Conservation (phyloP, 805 yeast genomes). For the Metschnikowia borealis region DNA sequence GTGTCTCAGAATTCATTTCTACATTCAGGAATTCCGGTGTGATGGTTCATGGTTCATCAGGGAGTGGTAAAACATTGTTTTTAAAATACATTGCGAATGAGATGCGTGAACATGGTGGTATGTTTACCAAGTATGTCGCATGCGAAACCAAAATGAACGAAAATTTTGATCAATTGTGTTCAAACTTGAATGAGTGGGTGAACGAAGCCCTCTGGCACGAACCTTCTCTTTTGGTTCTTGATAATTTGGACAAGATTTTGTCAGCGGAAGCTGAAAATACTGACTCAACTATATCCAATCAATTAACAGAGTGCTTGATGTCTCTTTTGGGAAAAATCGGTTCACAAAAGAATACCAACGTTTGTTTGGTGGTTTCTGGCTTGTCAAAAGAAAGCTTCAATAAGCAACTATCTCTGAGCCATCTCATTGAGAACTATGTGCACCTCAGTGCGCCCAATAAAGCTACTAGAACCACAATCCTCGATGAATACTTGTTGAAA, state of each 20-base stretch:
- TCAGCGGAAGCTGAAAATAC: conserved; percentile 60
- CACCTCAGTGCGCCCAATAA: conserved; percentile 69
- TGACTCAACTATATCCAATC: conserved; percentile 59
- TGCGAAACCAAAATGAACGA: conserved; percentile 60
- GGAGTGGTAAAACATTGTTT: conserved; percentile 74
- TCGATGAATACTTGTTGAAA: conserved; percentile 36
- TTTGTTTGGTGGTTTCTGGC: conserved; percentile 61
- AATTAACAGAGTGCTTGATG: conserved; percentile 58
- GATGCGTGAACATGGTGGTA: conserved; percentile 39
- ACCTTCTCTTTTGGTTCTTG: conserved; percentile 72
- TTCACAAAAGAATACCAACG: conserved; percentile 40
- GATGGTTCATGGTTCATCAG: conserved; percentile 68
- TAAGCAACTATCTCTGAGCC: conserved; percentile 57
- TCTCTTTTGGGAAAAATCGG: conserved; percentile 41
- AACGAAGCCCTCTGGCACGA: conserved; percentile 66
- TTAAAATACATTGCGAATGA: conserved; percentile 38
- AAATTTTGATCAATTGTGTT: conserved; percentile 43
- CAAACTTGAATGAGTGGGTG: conserved; percentile 41
- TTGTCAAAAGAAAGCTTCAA: conserved; percentile 64
- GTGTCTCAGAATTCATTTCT: conserved; percentile 37
- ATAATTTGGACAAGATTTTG: conserved; percentile 70
- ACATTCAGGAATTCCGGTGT: conserved; percentile 50
- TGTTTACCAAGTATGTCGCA: conserved; percentile 43
- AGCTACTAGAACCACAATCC: conserved; percentile 47
- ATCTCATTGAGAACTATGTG: conserved; percentile 61